Evolutionary conservation across 148 eudicot species (phyloP).

Genomic region (Gaultheria prostrata): DNA sequence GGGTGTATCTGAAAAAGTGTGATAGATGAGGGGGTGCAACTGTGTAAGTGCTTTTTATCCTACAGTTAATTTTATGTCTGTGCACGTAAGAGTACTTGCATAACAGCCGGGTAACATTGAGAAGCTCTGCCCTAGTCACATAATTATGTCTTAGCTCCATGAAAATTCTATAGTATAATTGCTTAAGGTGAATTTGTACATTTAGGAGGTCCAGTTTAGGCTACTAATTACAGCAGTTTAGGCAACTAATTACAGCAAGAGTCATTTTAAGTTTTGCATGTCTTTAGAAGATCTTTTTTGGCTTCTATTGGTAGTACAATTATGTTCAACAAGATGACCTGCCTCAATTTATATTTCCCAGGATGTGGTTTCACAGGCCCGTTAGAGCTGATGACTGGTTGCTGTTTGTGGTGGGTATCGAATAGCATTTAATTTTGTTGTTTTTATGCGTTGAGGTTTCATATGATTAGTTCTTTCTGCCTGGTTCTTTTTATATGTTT

Average conservation of each 20-base stretch:
- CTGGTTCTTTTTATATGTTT: not conserved
- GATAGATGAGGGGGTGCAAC: too few relatives aligned
- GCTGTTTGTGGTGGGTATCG: constrained; percentile 65
- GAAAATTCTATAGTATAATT: not conserved
- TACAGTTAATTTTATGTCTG: not conserved
- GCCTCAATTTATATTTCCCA: constrained; percentile 20
- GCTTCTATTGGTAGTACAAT: not conserved
- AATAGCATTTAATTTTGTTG: not conserved
- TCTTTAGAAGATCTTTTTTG: not conserved
- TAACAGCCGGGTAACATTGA: not conserved
- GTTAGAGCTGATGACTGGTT: constrained; percentile 97
- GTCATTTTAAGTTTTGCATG: not conserved
- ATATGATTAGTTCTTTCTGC: not conserved
- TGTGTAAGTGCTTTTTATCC: too few relatives aligned
- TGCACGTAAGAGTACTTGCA: not conserved
- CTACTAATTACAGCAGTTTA: not conserved
- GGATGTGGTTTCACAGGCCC: constrained; percentile 97
- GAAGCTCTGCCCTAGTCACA: not conserved
- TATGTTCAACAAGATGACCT: not conserved
- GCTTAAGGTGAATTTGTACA: not conserved
- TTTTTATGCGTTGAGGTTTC: not conserved
- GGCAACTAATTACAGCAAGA: not conserved
- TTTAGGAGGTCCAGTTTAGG: not conserved
- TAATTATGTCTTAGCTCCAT: not conserved
- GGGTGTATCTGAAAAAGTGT: too few relatives aligned